A percentile compares a stretch with the other conserved stretches of the same genome.
These are phyloP conservation scores for Tuber indicum DNA, from an alignment of 495 filamentous ascomycete genomes.

Conservation along the genomic window DNA sequence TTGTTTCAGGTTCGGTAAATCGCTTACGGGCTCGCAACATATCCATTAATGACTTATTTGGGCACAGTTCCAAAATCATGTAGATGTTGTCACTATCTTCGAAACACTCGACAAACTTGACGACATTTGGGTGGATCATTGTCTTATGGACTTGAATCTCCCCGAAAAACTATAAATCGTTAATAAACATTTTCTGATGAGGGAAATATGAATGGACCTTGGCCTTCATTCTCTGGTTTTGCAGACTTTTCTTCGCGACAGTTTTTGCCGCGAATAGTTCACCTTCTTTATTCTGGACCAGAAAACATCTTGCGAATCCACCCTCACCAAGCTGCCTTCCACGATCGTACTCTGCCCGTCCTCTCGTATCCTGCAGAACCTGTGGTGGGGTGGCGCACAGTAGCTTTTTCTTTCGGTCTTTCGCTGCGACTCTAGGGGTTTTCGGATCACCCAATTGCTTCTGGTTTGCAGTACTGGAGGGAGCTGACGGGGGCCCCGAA, in stretches of 20 bases:
- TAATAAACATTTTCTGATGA: constrained; percentile 6
- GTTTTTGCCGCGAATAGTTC: constrained; percentile 49
- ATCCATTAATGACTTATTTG: constrained; percentile 96
- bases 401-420: constrained; percentile 60
- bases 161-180: constrained; percentile 75
- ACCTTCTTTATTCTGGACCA: constrained; percentile 54
- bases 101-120: constrained; percentile 90
- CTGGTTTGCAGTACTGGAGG: constrained; percentile 12
- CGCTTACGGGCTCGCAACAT: constrained; percentile 86
- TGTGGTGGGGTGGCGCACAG: constrained; percentile 69
- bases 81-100: constrained; percentile 82
- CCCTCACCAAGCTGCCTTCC: constrained; percentile 85
- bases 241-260: constrained; percentile 64
- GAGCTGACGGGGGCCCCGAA: constrained; percentile 9
- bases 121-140: constrained; percentile 88
- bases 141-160: constrained; percentile 98
- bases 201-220: constrained; percentile 58
- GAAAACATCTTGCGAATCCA: constrained; percentile 88
- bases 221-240: constrained; percentile 66
- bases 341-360: constrained; percentile 69
- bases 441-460: constrained; percentile 52
- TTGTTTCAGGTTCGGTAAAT: constrained; percentile 81
- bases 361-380: constrained; percentile 57
- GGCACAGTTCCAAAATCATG: constrained; percentile 87
- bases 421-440: constrained; percentile 47